Percentiles rank a stretch among this genome's conserved stretches.
These are phyloP conservation scores for Prinsepia uniflora DNA, from an alignment of 306 rosid genomes.

Conservation along the genomic window DNA sequence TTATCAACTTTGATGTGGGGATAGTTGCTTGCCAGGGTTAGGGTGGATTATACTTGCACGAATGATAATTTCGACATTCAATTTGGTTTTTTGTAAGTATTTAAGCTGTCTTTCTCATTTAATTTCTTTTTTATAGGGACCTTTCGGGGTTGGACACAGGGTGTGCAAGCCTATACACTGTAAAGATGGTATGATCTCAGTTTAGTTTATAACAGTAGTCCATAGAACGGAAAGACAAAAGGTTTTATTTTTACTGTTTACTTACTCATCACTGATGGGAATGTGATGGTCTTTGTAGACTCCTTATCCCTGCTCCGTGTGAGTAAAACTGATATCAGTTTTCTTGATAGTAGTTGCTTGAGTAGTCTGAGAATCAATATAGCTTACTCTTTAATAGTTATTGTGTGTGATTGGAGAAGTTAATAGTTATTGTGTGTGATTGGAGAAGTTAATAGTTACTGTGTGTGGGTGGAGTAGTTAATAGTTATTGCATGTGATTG, in stretches of 20 bases:
- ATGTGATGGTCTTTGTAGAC: background rate
- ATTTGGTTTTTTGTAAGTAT: background rate
- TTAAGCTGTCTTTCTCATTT: background rate
- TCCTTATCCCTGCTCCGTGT: background rate
- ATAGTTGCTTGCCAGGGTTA: background rate
- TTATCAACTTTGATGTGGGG: background rate
- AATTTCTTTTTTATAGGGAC: constrained; percentile 4
- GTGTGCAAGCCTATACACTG: background rate
- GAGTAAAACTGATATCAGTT: background rate
- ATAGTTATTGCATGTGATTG: background rate
- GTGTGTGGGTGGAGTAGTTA: background rate
- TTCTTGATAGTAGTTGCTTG: background rate
- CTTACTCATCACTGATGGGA: background rate
- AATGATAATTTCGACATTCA: background rate
- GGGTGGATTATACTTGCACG: background rate
- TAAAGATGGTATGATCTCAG: constrained; percentile 16
- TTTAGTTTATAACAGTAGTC: background rate
- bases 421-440: background rate
- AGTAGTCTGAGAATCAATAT: background rate
- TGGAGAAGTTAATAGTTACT: background rate
- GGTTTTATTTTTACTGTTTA: background rate
- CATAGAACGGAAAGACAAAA: background rate
- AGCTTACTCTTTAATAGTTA: background rate
- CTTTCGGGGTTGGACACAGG: constrained; percentile 3
- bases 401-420: background rate